phyloP scores from a whole-genome alignment of 2,329 filamentous ascomycete species.

The Epichloe glyceriae region DNA sequence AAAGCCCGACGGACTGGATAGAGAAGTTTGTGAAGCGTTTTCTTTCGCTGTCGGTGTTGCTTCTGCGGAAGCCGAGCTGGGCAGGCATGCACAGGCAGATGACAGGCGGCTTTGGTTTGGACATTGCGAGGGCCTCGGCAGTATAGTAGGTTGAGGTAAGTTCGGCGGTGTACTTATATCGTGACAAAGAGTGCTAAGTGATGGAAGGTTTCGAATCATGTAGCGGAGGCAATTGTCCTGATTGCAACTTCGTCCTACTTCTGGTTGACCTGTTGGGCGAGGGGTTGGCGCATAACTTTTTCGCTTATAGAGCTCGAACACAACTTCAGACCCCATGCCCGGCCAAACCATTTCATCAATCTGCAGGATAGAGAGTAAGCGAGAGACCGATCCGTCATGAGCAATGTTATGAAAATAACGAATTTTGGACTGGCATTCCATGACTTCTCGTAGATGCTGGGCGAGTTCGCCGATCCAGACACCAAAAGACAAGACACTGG shows the following conservation, averaged over 20 bases:
- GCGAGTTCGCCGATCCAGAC: slow-evolving; percentile 65
- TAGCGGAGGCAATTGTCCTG: slow-evolving; percentile 20
- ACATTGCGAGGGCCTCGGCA: slow-evolving; percentile 14
- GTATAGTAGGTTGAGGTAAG: neutral
- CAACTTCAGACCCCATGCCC: slow-evolving; percentile 67
- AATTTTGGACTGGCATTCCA: slow-evolving; percentile 25
- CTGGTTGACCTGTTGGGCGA: slow-evolving; percentile 9
- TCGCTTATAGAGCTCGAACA: slow-evolving; percentile 58
- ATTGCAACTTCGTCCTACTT: slow-evolving; percentile 12
- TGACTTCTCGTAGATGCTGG: slow-evolving; percentile 44
- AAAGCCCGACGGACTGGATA: slow-evolving; percentile 16
- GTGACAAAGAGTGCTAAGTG: slow-evolving; percentile 14
- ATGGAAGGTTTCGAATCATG: slow-evolving; percentile 13
- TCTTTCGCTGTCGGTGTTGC: neutral
- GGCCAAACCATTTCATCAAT: slow-evolving; percentile 70
- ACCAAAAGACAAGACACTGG: slow-evolving; percentile 49
- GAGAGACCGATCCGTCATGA: slow-evolving; percentile 62
- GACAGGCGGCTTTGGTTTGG: slow-evolving; percentile 11
- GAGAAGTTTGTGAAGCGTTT: neutral
- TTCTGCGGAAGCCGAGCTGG: slow-evolving; percentile 4
- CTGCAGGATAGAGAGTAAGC: slow-evolving; percentile 58
- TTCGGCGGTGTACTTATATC: neutral
- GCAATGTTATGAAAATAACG: slow-evolving; percentile 66
- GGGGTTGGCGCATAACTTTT: slow-evolving; percentile 8
- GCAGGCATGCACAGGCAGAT: slow-evolving; percentile 17